Conservation (phyloP, 2,329 filamentous ascomycete species). For the Graphilbum fragrans region DNA sequence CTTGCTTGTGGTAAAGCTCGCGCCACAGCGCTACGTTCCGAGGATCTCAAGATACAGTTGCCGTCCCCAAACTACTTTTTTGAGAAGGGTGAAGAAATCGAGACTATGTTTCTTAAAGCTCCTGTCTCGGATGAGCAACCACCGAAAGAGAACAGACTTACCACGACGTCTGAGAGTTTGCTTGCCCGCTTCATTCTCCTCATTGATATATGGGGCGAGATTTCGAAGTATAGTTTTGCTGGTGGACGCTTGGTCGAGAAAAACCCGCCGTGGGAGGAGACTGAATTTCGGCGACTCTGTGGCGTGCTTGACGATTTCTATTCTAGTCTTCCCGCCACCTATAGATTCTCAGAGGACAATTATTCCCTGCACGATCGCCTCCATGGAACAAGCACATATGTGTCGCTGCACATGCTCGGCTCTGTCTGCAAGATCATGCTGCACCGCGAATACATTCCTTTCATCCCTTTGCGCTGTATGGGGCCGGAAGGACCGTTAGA, state of each 20-base stretch:
- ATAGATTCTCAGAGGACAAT: constrained; percentile 47
- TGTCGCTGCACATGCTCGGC: constrained; percentile 54
- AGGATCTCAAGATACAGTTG: constrained; percentile 52
- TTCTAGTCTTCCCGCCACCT: constrained; percentile 37
- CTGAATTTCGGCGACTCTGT: constrained; percentile 41
- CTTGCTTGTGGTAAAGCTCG: constrained; percentile 52
- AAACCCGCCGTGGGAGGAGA: constrained; percentile 44
- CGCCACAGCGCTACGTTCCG: constrained; percentile 43
- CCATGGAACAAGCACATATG: constrained; percentile 50
- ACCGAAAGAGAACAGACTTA: background rate
- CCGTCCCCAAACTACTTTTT: constrained; percentile 57
- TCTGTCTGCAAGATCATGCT: constrained; percentile 56
- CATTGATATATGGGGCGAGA: constrained; percentile 47
- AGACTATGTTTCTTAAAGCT: constrained; percentile 33
- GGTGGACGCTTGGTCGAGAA: constrained; percentile 38
- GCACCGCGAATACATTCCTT: constrained; percentile 56
- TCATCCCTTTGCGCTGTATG: constrained; percentile 44
- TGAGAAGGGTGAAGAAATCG: constrained; percentile 45
- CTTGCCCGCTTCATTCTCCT: constrained; percentile 43
- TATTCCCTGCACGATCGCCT: constrained; percentile 54
- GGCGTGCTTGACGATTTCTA: constrained; percentile 40
- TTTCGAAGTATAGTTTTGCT: constrained; percentile 41
- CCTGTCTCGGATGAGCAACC: too few species aligned
- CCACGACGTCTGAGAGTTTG: constrained; percentile 24
- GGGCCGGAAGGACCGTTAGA: constrained; percentile 45